Base-by-base conservation (phyloP, 2,329 filamentous ascomycete species). In the Diaporthe caulivora region DNA sequence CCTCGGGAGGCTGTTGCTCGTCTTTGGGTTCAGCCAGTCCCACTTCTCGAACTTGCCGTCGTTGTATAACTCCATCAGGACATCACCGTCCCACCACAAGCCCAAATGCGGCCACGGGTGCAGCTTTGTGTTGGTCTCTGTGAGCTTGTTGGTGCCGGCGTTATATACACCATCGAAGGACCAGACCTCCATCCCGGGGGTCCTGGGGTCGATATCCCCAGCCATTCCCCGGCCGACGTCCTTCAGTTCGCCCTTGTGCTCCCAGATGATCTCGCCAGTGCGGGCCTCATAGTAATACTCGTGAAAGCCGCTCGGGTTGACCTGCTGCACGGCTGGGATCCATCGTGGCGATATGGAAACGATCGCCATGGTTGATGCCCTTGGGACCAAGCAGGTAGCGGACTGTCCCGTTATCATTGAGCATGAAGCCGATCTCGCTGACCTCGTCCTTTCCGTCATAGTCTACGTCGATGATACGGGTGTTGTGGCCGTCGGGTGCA, bases 1-100 rank as follows among this genome's bases (percentile, higher is more conserved):
- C 9, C 58, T 62, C 13, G 58, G 58, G 17, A 62, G 58, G 21
- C 37, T 44, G 9, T 29, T 62, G 8, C 37, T 62, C 17, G 58
- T 15, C 58, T 62, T 62, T 0, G 58, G 58, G 37, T 62, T 62
- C 40, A 62, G 3, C 58, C 58, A 64, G 11, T 64, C 58, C 40
- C 58, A 64, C 6, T 64, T 31, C 42, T 64, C 58, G 2, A 64
- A 47, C 26, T 64, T 64, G 4, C 58, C 58, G 58, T 64, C 58
- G 2, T 47, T 64, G 42, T 64, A 64, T 0, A 47, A 18, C 11
- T 64, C 40, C 26, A 47, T 47, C 18, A 64, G 29, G 17, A 49
- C 24, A 11, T 64, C 40, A 10, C 58, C 58, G 8, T 64, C 42
- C 58, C 40, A 64, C 58, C 40, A 64, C 10, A 64, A 18, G 5